Evolutionary conservation across 805 yeast species (phyloP).

Genomic region (Metschnikowia matae): DNA sequence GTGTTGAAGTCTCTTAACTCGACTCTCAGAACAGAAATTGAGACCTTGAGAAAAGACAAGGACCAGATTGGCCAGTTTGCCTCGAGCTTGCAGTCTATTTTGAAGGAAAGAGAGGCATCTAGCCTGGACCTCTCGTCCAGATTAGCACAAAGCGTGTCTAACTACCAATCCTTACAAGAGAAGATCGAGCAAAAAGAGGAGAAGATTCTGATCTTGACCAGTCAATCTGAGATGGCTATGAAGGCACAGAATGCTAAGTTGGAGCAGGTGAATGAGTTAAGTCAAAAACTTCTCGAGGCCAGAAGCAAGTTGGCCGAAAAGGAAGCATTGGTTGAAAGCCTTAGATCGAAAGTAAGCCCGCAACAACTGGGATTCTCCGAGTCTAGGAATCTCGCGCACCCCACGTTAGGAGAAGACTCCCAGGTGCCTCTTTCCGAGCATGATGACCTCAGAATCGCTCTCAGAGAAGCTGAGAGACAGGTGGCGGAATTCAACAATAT

Average conservation of each 20-base stretch:
- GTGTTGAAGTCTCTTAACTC: conserved; percentile 47
- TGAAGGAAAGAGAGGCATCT: conserved; percentile 56
- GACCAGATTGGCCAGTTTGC: conserved; percentile 53
- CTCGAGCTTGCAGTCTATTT: conserved; percentile 55
- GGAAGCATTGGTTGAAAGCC: conserved; percentile 33
- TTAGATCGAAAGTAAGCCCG: conserved; percentile 18
- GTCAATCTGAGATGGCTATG: conserved; percentile 53
- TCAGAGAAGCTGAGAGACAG: conserved; percentile 54
- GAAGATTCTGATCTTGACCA: conserved; percentile 46
- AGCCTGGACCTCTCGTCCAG: conserved; percentile 48
- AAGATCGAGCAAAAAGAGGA: conserved; percentile 53
- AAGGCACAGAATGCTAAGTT: conserved; percentile 49
- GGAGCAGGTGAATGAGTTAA: conserved; percentile 55
- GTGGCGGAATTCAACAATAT: conserved; percentile 59
- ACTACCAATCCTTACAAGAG: conserved; percentile 41
- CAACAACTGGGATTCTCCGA: background rate
- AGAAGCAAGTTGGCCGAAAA: conserved; percentile 43
- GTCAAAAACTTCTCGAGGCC: conserved; percentile 39
- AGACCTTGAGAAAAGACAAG: conserved; percentile 54
- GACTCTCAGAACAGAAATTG: conserved; percentile 50
- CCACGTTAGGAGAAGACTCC: background rate
- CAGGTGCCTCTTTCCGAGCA: conserved; percentile 25
- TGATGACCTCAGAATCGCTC: conserved; percentile 48
- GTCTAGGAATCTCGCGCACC: background rate
- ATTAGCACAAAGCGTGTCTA: conserved; percentile 45